Conservation (phyloP, 1,284 basidiomycete genomes). For the Tylopilus sp. region DNA sequence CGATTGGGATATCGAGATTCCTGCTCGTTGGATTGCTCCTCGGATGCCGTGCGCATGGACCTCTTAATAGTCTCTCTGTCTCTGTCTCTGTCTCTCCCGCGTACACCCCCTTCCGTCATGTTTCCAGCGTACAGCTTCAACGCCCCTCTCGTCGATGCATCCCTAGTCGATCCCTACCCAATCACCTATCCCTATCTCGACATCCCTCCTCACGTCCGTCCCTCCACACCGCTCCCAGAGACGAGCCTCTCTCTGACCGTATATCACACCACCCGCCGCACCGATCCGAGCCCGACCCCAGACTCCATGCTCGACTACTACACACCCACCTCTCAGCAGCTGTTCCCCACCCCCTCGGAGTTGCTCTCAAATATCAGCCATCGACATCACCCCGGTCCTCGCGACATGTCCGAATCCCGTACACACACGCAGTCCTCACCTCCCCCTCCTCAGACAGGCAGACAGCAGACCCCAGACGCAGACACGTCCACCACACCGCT, state of each 20-base stretch:
- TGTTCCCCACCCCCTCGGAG: conserved; percentile 64
- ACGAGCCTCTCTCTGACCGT: conserved; percentile 11
- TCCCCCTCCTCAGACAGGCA: conserved; percentile 5
- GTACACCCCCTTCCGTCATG: conserved; percentile 3
- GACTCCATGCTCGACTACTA: conserved; percentile 20
- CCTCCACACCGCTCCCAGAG: conserved; percentile 3
- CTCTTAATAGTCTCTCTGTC: too few relatives aligned
- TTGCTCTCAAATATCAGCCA: conserved; percentile 46
- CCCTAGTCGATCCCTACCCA: conserved; percentile 3
- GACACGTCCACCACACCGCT: neutral
- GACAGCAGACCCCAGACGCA: conserved; percentile 18
- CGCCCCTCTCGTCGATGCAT: conserved; percentile 11
- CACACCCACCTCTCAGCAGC: conserved; percentile 33
- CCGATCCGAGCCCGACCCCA: neutral
- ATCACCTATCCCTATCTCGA: conserved; percentile 15
- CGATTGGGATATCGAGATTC: conserved; percentile 6
- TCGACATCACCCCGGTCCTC: conserved; percentile 10
- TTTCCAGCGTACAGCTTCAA: conserved; percentile 13
- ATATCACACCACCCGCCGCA: conserved; percentile 7
- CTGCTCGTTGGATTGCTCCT: conserved; percentile 16
- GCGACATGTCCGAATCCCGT: neutral
- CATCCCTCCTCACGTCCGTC: neutral
- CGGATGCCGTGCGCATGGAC: conserved; percentile 28
- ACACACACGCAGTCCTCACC: conserved; percentile 15
- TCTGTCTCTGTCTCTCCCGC: too few relatives aligned